These are phyloP conservation scores for Xylaria sp. DNA, from an alignment of 2,329 filamentous ascomycete species.

Conservation along the genomic window DNA sequence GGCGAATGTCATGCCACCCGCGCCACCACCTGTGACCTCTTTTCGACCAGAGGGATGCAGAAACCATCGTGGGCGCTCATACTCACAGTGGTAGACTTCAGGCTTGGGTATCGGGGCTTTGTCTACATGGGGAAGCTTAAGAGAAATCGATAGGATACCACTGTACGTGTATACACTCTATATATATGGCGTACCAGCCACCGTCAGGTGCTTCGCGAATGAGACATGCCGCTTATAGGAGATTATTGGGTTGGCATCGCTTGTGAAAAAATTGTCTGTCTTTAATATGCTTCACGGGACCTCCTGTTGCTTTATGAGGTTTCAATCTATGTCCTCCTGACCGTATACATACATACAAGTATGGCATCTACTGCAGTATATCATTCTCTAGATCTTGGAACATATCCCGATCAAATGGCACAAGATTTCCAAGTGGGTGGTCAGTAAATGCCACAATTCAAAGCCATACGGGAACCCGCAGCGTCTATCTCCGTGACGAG, in stretches of 20 bases:
- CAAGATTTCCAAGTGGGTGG: not conserved
- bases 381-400: not conserved
- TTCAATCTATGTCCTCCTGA: not conserved
- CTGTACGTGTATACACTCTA: not conserved
- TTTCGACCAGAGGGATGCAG: not conserved
- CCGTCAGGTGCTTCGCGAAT: not conserved
- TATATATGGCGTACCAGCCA: not conserved
- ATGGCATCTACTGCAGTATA: not conserved
- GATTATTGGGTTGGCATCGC: not conserved
- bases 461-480: constrained; percentile 1
- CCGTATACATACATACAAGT: not conserved
- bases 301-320: constrained; percentile 10
- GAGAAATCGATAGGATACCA: constrained; percentile 11
- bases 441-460: not conserved
- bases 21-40: constrained; percentile 1
- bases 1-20: not conserved
- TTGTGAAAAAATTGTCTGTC: constrained; percentile 1
- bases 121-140: constrained; percentile 8
- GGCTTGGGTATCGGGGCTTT: constrained; percentile 3
- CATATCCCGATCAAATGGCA: not conserved
- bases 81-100: not conserved
- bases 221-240: constrained; percentile 16
- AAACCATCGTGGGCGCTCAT: constrained; percentile 6
- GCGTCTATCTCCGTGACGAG: constrained; percentile 13
- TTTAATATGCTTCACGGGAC: constrained; percentile 5